phyloP scores from a whole-genome alignment of 148 eudicot species.

The Silene conica region DNA sequence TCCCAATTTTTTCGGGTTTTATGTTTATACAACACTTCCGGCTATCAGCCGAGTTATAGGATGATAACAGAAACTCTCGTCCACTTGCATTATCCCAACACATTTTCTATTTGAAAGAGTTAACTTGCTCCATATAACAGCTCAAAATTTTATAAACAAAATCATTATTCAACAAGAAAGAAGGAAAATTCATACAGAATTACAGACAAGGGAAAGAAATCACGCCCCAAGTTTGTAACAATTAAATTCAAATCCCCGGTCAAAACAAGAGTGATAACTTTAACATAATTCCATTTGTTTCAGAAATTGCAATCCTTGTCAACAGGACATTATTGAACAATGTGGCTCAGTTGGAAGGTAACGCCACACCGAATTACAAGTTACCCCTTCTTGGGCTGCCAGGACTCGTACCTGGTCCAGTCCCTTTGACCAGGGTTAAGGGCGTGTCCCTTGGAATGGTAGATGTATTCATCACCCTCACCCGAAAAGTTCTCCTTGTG shows the following conservation, averaged over 20 bases:
- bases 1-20: background rate
- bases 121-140: background rate
- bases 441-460: slow-evolving; percentile 92
- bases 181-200: slow-evolving; percentile 5
- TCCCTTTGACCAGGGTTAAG: slow-evolving; percentile 93
- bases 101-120: background rate
- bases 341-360: background rate
- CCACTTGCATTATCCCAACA: background rate
- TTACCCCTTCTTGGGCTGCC: slow-evolving; percentile 84
- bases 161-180: background rate
- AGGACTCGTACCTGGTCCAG: slow-evolving; percentile 88
- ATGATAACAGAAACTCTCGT: background rate
- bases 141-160: background rate
- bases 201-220: background rate
- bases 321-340: slow-evolving; percentile 25
- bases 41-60: background rate
- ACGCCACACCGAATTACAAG: background rate
- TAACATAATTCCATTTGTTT: slow-evolving; percentile 1
- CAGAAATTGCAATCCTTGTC: background rate
- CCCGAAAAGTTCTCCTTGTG: slow-evolving; percentile 94
- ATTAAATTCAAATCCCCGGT: background rate
- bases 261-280: slow-evolving; percentile 5
- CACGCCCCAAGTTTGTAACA: background rate
- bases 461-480: slow-evolving; percentile 82
- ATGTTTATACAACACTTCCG: background rate